Evolutionary conservation across 1,139 yeast species (phyloP).

Genomic region (Hyphopichia burtonii): DNA sequence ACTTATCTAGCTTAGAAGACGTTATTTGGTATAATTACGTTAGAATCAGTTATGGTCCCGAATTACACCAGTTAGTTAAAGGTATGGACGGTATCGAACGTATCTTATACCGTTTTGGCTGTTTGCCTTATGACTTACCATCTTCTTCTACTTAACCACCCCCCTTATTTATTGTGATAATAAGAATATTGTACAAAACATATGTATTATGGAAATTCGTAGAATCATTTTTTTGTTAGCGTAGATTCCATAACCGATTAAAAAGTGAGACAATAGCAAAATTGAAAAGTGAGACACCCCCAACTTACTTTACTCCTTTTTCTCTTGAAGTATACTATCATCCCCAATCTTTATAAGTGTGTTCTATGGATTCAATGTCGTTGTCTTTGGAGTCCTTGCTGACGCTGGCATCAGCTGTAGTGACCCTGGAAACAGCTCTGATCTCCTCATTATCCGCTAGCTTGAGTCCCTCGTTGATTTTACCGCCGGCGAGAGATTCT

Average conservation of each 20-base stretch:
- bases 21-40: slow-evolving; percentile 66
- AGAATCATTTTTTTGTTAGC: background rate
- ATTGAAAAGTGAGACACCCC: background rate
- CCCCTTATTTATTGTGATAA: background rate
- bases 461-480: background rate
- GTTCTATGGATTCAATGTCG: too few relatives aligned
- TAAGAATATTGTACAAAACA: background rate
- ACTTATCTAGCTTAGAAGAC: slow-evolving; percentile 59
- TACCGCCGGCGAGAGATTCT: slow-evolving; percentile 7
- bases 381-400: background rate
- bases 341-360: too few relatives aligned
- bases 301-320: background rate
- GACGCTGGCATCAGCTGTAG: background rate
- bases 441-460: background rate
- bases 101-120: slow-evolving; percentile 48
- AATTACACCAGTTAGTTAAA: slow-evolving; percentile 47
- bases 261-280: background rate
- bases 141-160: background rate
- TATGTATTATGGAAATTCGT: background rate
- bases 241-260: background rate
- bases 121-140: slow-evolving; percentile 32
- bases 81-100: slow-evolving; percentile 71
- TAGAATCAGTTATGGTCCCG: slow-evolving; percentile 66
- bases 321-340: too few relatives aligned
- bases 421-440: background rate